Evolutionary conservation across 2,329 filamentous ascomycete species (phyloP).

Genomic region (Pseudogymnoascus sp.): DNA sequence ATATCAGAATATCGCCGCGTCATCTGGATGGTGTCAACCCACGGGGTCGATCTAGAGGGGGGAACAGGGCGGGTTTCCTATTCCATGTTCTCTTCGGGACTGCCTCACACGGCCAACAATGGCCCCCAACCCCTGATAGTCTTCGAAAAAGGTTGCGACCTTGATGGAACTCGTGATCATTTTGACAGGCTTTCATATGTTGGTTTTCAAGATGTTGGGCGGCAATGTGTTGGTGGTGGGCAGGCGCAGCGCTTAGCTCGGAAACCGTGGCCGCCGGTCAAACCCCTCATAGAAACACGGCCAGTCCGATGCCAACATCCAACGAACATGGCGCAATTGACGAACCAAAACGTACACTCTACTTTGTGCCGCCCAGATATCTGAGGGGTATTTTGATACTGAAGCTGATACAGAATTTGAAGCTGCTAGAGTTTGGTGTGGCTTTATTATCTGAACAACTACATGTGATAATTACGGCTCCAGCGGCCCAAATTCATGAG

Average conservation of each 20-base stretch:
- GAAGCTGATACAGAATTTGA: not conserved
- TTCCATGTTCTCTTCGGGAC: not conserved
- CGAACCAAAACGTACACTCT: not conserved
- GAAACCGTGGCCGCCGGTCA: not conserved
- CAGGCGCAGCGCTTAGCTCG: constrained; percentile 6
- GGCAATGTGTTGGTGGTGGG: constrained; percentile 3
- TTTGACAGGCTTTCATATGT: not conserved
- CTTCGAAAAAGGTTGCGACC: not conserved
- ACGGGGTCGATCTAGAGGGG: not conserved
- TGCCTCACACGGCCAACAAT: constrained; percentile 9
- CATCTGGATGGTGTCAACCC: not conserved
- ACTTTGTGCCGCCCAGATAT: not conserved
- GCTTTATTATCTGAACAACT: not conserved
- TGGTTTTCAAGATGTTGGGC: not conserved
- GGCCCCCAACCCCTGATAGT: not conserved
- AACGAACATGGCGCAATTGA: not conserved
- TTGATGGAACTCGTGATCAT: not conserved
- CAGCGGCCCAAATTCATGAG: not conserved
- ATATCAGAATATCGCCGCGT: not conserved
- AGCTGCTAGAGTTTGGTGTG: not conserved
- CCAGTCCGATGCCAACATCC: not conserved
- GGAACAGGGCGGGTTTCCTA: not conserved
- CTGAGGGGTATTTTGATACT: not conserved
- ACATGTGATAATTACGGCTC: not conserved
- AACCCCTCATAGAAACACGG: not conserved